Percentiles rank a stretch among this genome's conserved stretches.
These are phyloP conservation scores for Lupinus albus DNA, from an alignment of 306 rosid species.

Conservation along the genomic window DNA sequence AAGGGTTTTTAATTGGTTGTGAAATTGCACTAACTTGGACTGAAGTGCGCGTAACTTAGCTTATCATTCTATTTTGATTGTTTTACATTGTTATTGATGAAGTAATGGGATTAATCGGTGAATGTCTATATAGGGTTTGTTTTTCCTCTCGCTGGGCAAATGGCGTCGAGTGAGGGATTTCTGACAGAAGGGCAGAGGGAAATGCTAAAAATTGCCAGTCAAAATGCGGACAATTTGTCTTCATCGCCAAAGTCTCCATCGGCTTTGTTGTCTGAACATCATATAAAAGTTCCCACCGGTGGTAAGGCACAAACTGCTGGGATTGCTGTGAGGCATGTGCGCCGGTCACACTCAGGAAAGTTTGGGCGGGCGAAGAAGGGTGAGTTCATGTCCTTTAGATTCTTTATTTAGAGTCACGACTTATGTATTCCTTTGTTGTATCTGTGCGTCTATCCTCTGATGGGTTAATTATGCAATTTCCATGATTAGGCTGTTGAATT, in stretches of 20 bases:
- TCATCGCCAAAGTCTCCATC: conserved; percentile 91
- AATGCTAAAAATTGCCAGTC: conserved; percentile 66
- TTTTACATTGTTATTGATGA: neutral
- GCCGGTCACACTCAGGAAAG: conserved; percentile 87
- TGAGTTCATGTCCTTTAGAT: conserved; percentile 44
- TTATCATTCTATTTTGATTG: neutral
- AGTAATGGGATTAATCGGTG: conserved; percentile 27
- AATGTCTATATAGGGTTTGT: conserved; percentile 22
- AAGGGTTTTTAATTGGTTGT: neutral
- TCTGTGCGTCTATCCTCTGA: neutral
- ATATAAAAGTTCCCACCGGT: conserved; percentile 79
- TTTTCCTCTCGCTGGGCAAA: conserved; percentile 25
- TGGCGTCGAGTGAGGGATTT: conserved; percentile 94
- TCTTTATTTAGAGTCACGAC: neutral
- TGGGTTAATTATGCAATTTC: neutral
- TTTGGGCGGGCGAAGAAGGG: conserved; percentile 81
- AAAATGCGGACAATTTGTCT: conserved; percentile 74
- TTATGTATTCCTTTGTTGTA: neutral
- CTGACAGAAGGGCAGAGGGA: conserved; percentile 91
- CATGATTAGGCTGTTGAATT: conserved; percentile 12
- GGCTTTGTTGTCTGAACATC: conserved; percentile 69
- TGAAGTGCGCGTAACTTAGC: neutral
- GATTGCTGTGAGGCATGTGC: conserved; percentile 76
- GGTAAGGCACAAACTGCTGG: conserved; percentile 84
- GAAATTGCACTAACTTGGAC: neutral